phyloP scores from a whole-genome alignment of 2,329 filamentous ascomycete genomes.

The Hymenoscyphus infarciens region DNA sequence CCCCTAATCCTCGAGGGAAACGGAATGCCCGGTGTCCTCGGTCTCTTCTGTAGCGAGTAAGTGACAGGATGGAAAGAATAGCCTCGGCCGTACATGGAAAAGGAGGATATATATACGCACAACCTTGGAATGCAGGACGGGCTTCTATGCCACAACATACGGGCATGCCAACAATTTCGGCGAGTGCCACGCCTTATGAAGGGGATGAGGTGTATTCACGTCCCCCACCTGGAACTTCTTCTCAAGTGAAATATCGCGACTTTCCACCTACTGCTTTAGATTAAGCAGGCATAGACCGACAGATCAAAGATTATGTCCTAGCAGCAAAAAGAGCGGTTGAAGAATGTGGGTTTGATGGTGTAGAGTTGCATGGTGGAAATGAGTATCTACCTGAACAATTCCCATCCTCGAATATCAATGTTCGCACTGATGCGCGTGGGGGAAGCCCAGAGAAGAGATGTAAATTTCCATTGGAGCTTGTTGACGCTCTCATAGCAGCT shows the following conservation, averaged over 20 bases:
- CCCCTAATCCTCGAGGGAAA: slow-evolving; percentile 44
- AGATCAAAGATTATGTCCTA: slow-evolving; percentile 43
- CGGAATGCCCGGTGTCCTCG: slow-evolving; percentile 49
- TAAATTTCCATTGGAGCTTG: slow-evolving; percentile 50
- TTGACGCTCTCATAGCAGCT: slow-evolving; percentile 46
- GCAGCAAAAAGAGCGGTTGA: slow-evolving; percentile 46
- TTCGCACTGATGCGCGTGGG: slow-evolving; percentile 49
- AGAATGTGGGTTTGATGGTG: slow-evolving; percentile 51
- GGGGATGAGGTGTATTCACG: slow-evolving; percentile 42
- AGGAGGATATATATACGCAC: slow-evolving; percentile 54
- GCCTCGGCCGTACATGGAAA: slow-evolving; percentile 57
- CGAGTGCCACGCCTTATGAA: slow-evolving; percentile 44
- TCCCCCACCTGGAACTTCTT: slow-evolving; percentile 37
- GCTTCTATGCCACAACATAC: slow-evolving; percentile 39
- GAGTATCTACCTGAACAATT: slow-evolving; percentile 57
- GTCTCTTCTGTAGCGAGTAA: slow-evolving; percentile 50
- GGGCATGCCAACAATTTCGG: slow-evolving; percentile 37
- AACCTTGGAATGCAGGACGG: slow-evolving; percentile 59
- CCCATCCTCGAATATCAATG: slow-evolving; percentile 51
- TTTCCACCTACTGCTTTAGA: slow-evolving; percentile 38
- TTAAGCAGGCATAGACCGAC: slow-evolving; percentile 34
- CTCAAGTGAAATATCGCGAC: slow-evolving; percentile 40
- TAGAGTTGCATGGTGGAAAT: slow-evolving; percentile 41
- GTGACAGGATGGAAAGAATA: slow-evolving; percentile 54
- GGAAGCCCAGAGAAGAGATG: slow-evolving; percentile 48